Conservation (phyloP, 345 rosid genomes). For the Populus tremula region DNA sequence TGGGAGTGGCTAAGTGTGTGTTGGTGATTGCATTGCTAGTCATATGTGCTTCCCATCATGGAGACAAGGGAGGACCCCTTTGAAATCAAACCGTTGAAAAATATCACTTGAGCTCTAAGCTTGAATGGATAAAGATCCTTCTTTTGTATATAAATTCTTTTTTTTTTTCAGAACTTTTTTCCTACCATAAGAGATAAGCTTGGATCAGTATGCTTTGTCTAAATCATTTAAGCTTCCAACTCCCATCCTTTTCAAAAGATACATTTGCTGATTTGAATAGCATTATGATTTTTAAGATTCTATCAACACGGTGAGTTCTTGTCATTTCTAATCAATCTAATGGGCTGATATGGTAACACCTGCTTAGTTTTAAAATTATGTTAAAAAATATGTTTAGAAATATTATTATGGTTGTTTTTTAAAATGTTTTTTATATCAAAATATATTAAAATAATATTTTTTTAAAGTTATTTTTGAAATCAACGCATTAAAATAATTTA, state of each 20-base stretch:
- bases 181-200: constrained; percentile 32
- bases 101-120: constrained; percentile 29
- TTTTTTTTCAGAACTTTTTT: neutral
- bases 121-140: neutral
- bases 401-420: too few species aligned
- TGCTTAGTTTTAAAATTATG: neutral
- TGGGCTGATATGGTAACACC: neutral
- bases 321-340: neutral
- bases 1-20: constrained; percentile 26
- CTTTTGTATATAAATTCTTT: neutral
- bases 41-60: constrained; percentile 43
- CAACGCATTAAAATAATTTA: too few species aligned
- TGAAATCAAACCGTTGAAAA: constrained; percentile 37
- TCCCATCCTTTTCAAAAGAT: constrained; percentile 33
- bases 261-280: constrained; percentile 8
- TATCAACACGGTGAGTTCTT: neutral
- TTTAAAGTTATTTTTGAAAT: too few species aligned
- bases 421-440: too few species aligned
- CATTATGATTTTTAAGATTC: neutral
- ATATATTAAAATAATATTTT: too few species aligned
- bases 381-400: too few species aligned
- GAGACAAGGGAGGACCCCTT: constrained; percentile 43
- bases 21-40: constrained; percentile 45
- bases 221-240: constrained; percentile 18
- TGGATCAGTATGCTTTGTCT: constrained; percentile 18